Evolutionary conservation across 257 asterid species (phyloP), one percentile per base, ranked within the genome.

Genomic region (Ophiorrhiza pumila): DNA sequence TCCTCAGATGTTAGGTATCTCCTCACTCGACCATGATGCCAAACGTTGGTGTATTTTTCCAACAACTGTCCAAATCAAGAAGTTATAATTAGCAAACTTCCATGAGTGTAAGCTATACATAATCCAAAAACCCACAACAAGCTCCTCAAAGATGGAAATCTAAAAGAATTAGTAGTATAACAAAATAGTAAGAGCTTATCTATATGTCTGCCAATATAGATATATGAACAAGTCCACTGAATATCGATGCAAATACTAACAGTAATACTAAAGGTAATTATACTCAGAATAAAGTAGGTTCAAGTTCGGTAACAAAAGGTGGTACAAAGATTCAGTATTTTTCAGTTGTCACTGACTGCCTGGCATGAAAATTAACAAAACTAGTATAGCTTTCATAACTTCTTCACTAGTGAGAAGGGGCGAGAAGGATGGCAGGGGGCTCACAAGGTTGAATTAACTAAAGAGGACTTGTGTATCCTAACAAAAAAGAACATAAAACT

Each of bases 1-100:
- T 91, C 98, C 73, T 94, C 98, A 5, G 91, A 89, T 0, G 92
- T 90, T 35, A 94, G 85, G 74, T 91, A 94, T 79, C 83, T 88
- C 78, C 99, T 90, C 69, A 95, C 91, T 9, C 97, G 96, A 70
- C 92, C 79, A 53, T 90, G 99, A 68, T 88, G 97, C 99, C 99
- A 95, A 43, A 86, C 76, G 61, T 83, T 82, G 76, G 92, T 66
- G 23, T 79, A 91, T 66, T 84, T 96, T 64, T 91, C 95, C 83
- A 79, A 81, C 87, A 95, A 72, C 99, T 95, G 96, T 85, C 71
- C 43, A 59, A 65, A 61, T 53, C 34, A 22, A 46, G 17, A 49
- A 37, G 20, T 62, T 0, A 8, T 52, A 41, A 37, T 68, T 32
- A 80, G 74, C 29, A 31, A 42, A 62, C 43, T 37, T 25, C 53